Conservation (phyloP, 2,329 filamentous ascomycete species). For the Aureobasidium sp. region DNA sequence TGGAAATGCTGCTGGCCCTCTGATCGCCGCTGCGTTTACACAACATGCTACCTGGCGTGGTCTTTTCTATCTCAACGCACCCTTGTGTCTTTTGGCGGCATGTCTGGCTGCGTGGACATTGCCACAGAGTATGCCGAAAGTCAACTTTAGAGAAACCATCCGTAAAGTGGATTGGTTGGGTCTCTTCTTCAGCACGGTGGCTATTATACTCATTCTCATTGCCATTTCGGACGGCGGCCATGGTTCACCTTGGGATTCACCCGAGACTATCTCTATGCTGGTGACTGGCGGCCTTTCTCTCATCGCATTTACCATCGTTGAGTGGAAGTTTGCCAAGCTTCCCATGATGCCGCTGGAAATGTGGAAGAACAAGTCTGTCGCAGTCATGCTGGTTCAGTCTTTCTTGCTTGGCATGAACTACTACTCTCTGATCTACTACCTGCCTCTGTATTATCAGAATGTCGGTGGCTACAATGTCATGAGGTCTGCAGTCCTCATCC, state of each 20-base stretch:
- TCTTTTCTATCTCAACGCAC: conserved; percentile 42
- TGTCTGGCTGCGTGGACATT: conserved; percentile 40
- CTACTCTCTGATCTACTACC: conserved; percentile 49
- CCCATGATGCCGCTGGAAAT: conserved; percentile 46
- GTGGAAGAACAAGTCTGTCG: conserved; percentile 49
- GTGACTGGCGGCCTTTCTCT: conserved; percentile 44
- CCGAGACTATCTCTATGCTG: conserved; percentile 49
- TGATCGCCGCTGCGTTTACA: conserved; percentile 48
- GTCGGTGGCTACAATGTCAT: conserved; percentile 41
- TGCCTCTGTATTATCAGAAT: conserved; percentile 45
- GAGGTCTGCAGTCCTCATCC: conserved; percentile 44
- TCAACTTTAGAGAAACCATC: conserved; percentile 45
- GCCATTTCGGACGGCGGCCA: conserved; percentile 48
- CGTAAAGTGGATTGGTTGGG: conserved; percentile 48
- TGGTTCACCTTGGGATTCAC: conserved; percentile 50
- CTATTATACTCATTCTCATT: conserved; percentile 46
- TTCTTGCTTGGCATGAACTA: conserved; percentile 57
- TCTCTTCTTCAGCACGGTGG: conserved; percentile 37
- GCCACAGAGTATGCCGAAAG: conserved; percentile 51
- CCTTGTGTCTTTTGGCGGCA: conserved; percentile 35
- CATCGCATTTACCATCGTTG: conserved; percentile 48
- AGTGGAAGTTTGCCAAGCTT: conserved; percentile 43
- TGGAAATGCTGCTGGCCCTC: conserved; percentile 49
- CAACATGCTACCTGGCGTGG: conserved; percentile 20
- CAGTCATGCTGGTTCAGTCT: conserved; percentile 50